Evolutionary conservation across 176 grass and related monocot species (phyloP).

Genomic region (Lolium rigidum): DNA sequence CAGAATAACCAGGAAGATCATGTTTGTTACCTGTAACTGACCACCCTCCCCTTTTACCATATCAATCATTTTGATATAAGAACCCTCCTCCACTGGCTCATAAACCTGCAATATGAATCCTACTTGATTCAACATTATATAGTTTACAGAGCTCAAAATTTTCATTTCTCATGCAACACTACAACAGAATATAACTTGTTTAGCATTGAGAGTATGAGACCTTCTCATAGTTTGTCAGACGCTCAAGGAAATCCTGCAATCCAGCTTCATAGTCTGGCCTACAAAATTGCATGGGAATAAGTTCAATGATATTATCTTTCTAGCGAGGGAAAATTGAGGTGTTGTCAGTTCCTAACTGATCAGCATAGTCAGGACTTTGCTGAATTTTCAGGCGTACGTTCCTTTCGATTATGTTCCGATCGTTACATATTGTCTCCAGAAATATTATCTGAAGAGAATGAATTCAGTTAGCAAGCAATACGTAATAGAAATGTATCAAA

Average conservation of each 20-base stretch:
- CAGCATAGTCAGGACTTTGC: conserved; percentile 98
- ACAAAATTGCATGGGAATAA: conserved; percentile 42
- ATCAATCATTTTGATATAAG: conserved; percentile 99
- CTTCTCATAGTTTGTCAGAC: conserved; percentile 92
- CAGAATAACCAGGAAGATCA: not conserved
- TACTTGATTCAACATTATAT: conserved; percentile 36
- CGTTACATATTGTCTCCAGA: conserved; percentile 98
- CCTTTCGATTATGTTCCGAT: conserved; percentile 87
- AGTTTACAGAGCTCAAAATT: conserved; percentile 24
- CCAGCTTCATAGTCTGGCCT: conserved; percentile 91
- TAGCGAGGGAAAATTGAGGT: conserved; percentile 17
- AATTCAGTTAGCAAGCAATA: conserved; percentile 43
- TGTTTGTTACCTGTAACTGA: conserved; percentile 81
- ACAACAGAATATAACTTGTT: conserved; percentile 33
- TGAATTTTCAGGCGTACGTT: conserved; percentile 99
- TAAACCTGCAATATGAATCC: conserved; percentile 64
- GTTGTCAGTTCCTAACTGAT: conserved; percentile 67
- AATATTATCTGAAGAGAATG: conserved; percentile 86
- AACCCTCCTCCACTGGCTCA: conserved; percentile 90
- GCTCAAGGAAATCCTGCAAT: conserved; percentile 86
- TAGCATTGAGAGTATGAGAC: conserved; percentile 39
- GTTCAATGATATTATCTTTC: conserved; percentile 13
- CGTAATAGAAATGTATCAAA: conserved; percentile 24
- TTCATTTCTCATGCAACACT: conserved; percentile 14
- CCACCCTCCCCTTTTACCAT: conserved; percentile 90